Conservation (phyloP, 208 protist species). For the Leptomonas seymouri region DNA sequence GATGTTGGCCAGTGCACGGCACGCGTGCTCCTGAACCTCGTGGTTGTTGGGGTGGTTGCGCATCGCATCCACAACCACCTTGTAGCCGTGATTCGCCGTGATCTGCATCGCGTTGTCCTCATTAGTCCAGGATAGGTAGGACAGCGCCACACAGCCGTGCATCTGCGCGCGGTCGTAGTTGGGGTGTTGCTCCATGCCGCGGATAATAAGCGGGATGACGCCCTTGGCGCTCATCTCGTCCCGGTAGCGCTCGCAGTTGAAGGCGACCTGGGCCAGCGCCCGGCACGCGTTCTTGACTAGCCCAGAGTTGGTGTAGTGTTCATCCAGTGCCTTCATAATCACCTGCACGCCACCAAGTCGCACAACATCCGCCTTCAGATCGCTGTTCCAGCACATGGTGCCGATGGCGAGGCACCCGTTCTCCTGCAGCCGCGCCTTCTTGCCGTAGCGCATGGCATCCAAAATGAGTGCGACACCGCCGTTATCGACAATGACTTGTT, state of each 20-base stretch:
- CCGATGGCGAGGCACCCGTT: slow-evolving; percentile 89
- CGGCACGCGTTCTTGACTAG: slow-evolving; percentile 91
- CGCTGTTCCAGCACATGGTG: slow-evolving; percentile 93
- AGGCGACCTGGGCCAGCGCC: slow-evolving; percentile 88
- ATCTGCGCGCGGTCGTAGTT: slow-evolving; percentile 89
- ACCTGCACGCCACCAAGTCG: slow-evolving; percentile 73
- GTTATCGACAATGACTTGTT: slow-evolving; percentile 80
- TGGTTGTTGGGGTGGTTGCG: slow-evolving; percentile 82
- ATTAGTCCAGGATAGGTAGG: slow-evolving; percentile 93
- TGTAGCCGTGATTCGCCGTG: slow-evolving; percentile 77
- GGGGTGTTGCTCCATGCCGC: slow-evolving; percentile 85
- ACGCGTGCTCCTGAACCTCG: slow-evolving; percentile 92
- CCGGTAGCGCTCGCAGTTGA: slow-evolving; percentile 88
- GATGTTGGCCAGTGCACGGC: slow-evolving; percentile 88
- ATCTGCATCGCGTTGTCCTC: slow-evolving; percentile 84
- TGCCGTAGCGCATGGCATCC: slow-evolving; percentile 79
- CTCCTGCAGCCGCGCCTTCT: slow-evolving; percentile 83
- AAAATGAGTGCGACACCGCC: slow-evolving; percentile 79
- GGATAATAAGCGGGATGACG: slow-evolving; percentile 86
- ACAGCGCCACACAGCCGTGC: slow-evolving; percentile 91
- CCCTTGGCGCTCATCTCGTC: slow-evolving; percentile 86
- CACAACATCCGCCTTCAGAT: slow-evolving; percentile 90
- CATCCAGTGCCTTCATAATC: slow-evolving; percentile 82
- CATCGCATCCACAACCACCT: slow-evolving; percentile 88
- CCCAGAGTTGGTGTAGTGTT: slow-evolving; percentile 80